These are phyloP conservation scores for Aspergillus brunneoviolaceus DNA, from an alignment of 2,329 filamentous ascomycete genomes.

Conservation along the genomic window DNA sequence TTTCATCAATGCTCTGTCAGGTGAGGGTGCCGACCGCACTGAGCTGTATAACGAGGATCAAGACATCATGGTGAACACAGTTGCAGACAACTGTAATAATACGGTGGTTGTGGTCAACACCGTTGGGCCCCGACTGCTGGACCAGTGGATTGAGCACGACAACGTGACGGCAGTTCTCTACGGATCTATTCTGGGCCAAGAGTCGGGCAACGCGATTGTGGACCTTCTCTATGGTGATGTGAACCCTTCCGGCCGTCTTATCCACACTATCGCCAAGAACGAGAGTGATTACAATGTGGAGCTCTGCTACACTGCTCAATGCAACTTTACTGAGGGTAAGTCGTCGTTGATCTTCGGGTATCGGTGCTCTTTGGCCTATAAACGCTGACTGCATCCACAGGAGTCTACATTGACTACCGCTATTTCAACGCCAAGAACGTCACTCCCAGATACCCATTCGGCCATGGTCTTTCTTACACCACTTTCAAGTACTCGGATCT, in stretches of 20 bases:
- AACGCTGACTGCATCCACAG: conserved; percentile 12
- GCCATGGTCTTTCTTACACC: conserved; percentile 33
- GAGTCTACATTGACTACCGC: conserved; percentile 55
- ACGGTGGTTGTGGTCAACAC: conserved; percentile 66
- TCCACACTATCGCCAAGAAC: conserved; percentile 59
- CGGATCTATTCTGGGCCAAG: conserved; percentile 63
- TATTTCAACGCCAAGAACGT: conserved; percentile 48
- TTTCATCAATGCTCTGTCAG: conserved; percentile 56
- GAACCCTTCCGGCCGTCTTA: conserved; percentile 25
- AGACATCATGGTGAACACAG: conserved; percentile 55
- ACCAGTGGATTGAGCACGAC: conserved; percentile 58
- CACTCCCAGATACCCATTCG: conserved; percentile 38
- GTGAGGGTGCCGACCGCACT: conserved; percentile 38
- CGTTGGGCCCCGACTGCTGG: conserved; percentile 57
- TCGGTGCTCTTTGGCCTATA: too few species aligned
- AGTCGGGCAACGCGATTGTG: conserved; percentile 56
- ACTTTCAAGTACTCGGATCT: conserved; percentile 23
- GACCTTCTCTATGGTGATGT: conserved; percentile 56
- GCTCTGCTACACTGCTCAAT: conserved; percentile 5
- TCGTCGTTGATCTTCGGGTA: not conserved
- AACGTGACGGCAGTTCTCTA: conserved; percentile 65
- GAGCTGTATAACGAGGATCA: conserved; percentile 40
- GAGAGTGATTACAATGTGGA: conserved; percentile 53
- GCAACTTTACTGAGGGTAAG: conserved; percentile 10
- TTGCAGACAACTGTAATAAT: conserved; percentile 60